A percentile compares a stretch with the other conserved stretches of the same genome.
Evolutionary conservation across 257 asterid species (phyloP).

Genomic region (Plantago elongata): DNA sequence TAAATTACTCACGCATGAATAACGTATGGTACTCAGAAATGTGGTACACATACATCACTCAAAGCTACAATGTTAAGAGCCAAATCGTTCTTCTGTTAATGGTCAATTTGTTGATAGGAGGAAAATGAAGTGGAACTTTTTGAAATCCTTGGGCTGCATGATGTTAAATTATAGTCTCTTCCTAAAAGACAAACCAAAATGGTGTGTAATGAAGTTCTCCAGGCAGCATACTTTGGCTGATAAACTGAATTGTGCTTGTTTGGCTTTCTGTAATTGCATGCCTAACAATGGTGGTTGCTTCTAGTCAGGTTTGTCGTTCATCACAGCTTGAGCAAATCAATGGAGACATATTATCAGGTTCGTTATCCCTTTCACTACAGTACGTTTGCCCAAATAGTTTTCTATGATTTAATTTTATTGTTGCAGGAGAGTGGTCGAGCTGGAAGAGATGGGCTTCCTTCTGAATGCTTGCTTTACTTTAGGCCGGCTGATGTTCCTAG

Average conservation of each 20-base stretch:
- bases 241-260: slow-evolving; percentile 2
- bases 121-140: too few species aligned
- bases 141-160: too few species aligned
- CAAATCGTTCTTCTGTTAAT: too few species aligned
- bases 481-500: slow-evolving; percentile 94
- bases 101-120: too few species aligned
- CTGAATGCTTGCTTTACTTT: slow-evolving; percentile 88
- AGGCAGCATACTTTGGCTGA: slow-evolving; percentile 4
- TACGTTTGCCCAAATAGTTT: slow-evolving; percentile 26
- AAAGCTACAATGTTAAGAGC: too few species aligned
- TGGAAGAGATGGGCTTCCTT: slow-evolving; percentile 98
- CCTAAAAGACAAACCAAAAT: not conserved
- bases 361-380: slow-evolving; percentile 19
- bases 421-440: slow-evolving; percentile 98
- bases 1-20: too few species aligned
- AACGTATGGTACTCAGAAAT: too few species aligned
- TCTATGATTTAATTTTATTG: slow-evolving; percentile 25
- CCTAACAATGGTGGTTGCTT: slow-evolving; percentile 29
- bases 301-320: slow-evolving; percentile 97
- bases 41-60: too few species aligned
- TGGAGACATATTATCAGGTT: slow-evolving; percentile 99
- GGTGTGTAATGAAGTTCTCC: slow-evolving; percentile 13
- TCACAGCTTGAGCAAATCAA: slow-evolving; percentile 98
- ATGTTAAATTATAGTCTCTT: too few species aligned
- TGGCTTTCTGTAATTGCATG: slow-evolving; percentile 13